These are phyloP conservation scores for Nadsonia commutata DNA, from an alignment of 1,139 yeast species.

Conservation along the genomic window DNA sequence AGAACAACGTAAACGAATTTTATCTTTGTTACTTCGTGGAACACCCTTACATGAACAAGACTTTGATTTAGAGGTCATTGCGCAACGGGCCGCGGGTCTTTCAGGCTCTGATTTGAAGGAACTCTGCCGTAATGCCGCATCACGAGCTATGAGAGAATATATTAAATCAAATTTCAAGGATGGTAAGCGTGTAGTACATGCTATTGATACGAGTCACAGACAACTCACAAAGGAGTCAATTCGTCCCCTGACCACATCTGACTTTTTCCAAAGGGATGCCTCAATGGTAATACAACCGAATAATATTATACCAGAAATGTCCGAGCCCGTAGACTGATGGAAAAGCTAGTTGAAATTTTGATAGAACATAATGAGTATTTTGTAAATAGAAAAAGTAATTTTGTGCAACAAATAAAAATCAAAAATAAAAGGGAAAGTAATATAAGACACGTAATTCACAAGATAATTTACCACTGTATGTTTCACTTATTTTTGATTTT, in stretches of 20 bases:
- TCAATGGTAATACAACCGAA: neutral
- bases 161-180: conserved; percentile 28
- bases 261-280: neutral
- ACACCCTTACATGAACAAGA: conserved; percentile 40
- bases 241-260: neutral
- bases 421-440: no score
- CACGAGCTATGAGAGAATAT: conserved; percentile 76
- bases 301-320: neutral
- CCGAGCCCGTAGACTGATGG: neutral
- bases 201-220: neutral
- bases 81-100: conserved; percentile 51
- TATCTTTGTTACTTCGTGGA: conserved; percentile 49
- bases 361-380: no score
- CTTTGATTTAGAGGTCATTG: conserved; percentile 51
- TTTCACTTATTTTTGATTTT: no score
- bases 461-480: no score
- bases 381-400: no score
- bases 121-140: conserved; percentile 84
- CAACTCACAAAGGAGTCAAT: neutral
- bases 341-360: neutral
- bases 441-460: no score
- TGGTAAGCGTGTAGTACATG: conserved; percentile 11
- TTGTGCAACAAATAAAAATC: no score
- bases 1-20: conserved; percentile 54
- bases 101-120: conserved; percentile 91